phyloP scores from a whole-genome alignment of 2,329 filamentous ascomycete species.

The Neoscytalidium dimidiatum region DNA sequence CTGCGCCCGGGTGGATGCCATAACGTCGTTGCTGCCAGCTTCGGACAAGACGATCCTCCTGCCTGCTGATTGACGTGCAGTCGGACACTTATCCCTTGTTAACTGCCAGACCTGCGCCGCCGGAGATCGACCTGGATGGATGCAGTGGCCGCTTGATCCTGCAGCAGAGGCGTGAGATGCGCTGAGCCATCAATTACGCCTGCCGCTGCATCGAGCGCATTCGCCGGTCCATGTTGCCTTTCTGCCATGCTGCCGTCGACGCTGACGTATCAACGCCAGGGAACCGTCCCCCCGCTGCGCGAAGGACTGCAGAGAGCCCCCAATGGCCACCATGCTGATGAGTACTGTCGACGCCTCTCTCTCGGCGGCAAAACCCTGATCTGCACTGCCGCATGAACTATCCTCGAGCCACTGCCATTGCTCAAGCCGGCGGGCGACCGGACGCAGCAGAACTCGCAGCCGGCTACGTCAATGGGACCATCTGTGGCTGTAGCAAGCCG shows the following conservation, averaged over 20 bases:
- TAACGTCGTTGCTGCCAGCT: conserved; percentile 7
- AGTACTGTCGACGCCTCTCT: not conserved
- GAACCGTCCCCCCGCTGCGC: conserved; percentile 5
- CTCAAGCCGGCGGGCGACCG: conserved; percentile 7
- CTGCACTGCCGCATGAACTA: conserved; percentile 17
- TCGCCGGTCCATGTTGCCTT: not conserved
- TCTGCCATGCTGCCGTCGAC: not conserved
- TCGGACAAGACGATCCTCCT: conserved; percentile 8
- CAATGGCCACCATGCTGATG: not conserved
- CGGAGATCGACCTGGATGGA: conserved; percentile 8
- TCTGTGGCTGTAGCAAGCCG: not conserved
- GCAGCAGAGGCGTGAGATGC: conserved; percentile 13
- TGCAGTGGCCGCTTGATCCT: conserved; percentile 8
- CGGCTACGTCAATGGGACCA: conserved; percentile 7
- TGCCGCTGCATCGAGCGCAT: not conserved
- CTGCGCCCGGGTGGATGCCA: conserved; percentile 3
- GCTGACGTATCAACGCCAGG: not conserved
- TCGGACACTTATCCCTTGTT: conserved; percentile 11
- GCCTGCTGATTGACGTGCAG: conserved; percentile 9
- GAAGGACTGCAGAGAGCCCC: not conserved
- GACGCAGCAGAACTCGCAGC: conserved; percentile 7
- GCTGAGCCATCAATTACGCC: not conserved
- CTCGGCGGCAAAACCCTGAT: conserved; percentile 19
- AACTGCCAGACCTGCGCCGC: not conserved
- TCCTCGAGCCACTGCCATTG: conserved; percentile 1